Base-by-base conservation (phyloP, 2,329 filamentous ascomycete species). In the Pleurostoma richardsiae region DNA sequence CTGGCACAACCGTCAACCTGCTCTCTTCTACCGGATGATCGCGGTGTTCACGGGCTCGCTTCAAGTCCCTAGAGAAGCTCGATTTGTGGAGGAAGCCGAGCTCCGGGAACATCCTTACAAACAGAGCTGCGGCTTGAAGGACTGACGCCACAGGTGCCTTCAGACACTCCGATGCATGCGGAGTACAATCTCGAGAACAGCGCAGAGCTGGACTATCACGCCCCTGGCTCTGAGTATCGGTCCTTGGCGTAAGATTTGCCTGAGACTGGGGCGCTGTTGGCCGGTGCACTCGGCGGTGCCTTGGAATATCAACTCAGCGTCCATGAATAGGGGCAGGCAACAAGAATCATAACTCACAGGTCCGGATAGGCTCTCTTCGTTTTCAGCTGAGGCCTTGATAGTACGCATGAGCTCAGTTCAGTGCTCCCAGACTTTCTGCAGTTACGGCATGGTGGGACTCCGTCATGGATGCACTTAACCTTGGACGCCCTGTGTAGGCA, bases 71-170 rank as follows among this genome's bases (percentile, higher is more conserved):
- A 19, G 41, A n/a, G 29, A 52, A 47, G 6, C 29, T 52, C 4
- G 49, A 47, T 10, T 42, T 39, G 40, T 52, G 49, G 5, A 52
- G 42, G 29, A 52, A 52, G 3, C 39, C 28, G 26, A 52, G 44
- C 42, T 52, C 49, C 2, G 47, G 49, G 28, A 52, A 52, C 36
- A 47, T 52, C 6, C 30, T 26, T 29, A 27, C 26, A 46, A 51
- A 44, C 10, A n/a, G 33, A 36, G 8, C n/a, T 36, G 33, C 33
- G 33, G 33, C 33, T n/a, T 36, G 33, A 8, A 36, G 33, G 33
- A 36, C 33, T 36, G 33, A 8, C n/a, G 33, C 33, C 8, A n/a
- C 33, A 36, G 33, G n/a, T 8, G 33, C n/a, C 8, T 36, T 19
- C 19, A 19, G 19, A 19, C 19, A 19, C 19, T 19, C 19, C 19